A percentile compares a stretch with the other conserved stretches of the same genome.
Evolutionary conservation across 345 rosid species (phyloP).

Genomic region (Aurinia saxatilis): DNA sequence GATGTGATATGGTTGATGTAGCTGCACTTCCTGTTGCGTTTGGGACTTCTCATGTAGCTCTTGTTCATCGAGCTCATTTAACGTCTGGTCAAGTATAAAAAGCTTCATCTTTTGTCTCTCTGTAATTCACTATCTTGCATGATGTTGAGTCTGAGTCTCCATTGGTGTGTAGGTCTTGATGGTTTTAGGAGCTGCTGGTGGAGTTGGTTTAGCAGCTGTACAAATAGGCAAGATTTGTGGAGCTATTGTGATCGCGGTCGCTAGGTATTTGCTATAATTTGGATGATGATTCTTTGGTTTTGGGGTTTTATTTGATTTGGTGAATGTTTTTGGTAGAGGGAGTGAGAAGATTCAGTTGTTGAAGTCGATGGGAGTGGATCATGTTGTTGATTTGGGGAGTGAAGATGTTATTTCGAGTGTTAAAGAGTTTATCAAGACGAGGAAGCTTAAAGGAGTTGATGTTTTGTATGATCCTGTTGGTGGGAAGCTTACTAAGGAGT

Average conservation of each 20-base stretch:
- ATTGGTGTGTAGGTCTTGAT: conserved; percentile 51
- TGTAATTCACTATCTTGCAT: background rate
- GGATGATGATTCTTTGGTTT: background rate
- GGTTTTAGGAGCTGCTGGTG: conserved; percentile 98
- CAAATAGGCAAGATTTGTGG: conserved; percentile 89
- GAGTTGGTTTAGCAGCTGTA: conserved; percentile 89
- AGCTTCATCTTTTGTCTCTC: background rate
- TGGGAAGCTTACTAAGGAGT: conserved; percentile 65
- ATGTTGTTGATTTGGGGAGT: conserved; percentile 62
- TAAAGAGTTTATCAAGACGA: conserved; percentile 63
- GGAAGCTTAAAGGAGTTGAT: conserved; percentile 79
- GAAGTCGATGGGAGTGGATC: conserved; percentile 77
- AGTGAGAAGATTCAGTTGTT: conserved; percentile 60
- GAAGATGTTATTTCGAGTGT: conserved; percentile 61
- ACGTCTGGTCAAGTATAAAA: conserved; percentile 56
- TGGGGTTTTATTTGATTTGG: background rate
- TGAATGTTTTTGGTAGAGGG: conserved; percentile 38
- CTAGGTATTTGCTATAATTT: conserved; percentile 43
- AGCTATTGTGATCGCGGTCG: conserved; percentile 79
- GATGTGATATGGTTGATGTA: conserved; percentile 74
- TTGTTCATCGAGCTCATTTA: conserved; percentile 76
- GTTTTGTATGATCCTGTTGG: conserved; percentile 90
- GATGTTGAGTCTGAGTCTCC: background rate
- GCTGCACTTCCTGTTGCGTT: conserved; percentile 92
- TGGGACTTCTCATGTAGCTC: conserved; percentile 93